phyloP scores from a whole-genome alignment of 352 stramenopile species.

The Globisporangium heterothallicum region DNA sequence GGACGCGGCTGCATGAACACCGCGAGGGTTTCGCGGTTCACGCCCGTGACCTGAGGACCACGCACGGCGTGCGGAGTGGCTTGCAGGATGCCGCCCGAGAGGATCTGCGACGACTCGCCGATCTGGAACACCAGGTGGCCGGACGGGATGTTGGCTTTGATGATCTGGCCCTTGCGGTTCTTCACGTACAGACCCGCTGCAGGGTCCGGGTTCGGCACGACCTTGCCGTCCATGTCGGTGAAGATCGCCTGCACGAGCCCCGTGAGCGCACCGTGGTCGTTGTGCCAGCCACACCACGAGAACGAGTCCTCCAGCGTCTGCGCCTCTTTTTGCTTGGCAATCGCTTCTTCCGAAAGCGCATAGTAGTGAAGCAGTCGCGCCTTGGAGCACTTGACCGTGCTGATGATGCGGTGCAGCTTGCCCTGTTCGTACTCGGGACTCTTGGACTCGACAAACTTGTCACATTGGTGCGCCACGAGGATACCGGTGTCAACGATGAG shows the following conservation, averaged over 20 bases:
- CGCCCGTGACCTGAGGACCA: conserved; percentile 57
- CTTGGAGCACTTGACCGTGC: conserved; percentile 87
- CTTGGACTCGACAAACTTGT: conserved; percentile 82
- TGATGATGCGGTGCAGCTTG: conserved; percentile 88
- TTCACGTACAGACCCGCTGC: conserved; percentile 92
- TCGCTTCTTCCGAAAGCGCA: conserved; percentile 63
- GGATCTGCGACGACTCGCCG: conserved; percentile 94
- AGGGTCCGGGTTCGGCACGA: conserved; percentile 71
- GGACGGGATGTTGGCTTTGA: conserved; percentile 84
- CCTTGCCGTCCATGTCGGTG: conserved; percentile 64
- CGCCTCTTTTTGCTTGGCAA: conserved; percentile 37
- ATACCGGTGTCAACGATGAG: conserved; percentile 91
- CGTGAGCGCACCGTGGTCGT: conserved; percentile 94
- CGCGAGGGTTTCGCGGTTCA: conserved; percentile 91
- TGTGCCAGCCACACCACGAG: conserved; percentile 98
- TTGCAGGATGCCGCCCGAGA: conserved; percentile 89
- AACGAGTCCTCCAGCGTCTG: conserved; percentile 69
- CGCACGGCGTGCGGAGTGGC: conserved; percentile 90
- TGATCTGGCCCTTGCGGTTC: conserved; percentile 82
- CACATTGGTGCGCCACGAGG: conserved; percentile 90
- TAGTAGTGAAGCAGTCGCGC: conserved; percentile 96
- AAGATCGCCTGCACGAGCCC: conserved; percentile 91
- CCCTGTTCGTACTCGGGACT: conserved; percentile 68
- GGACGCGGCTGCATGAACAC: conserved; percentile 96
- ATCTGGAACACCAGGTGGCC: conserved; percentile 93